Evolutionary conservation across 2,329 filamentous ascomycete species (phyloP), one percentile per base, ranked within the genome.

Genomic region (Epichloe festucae): DNA sequence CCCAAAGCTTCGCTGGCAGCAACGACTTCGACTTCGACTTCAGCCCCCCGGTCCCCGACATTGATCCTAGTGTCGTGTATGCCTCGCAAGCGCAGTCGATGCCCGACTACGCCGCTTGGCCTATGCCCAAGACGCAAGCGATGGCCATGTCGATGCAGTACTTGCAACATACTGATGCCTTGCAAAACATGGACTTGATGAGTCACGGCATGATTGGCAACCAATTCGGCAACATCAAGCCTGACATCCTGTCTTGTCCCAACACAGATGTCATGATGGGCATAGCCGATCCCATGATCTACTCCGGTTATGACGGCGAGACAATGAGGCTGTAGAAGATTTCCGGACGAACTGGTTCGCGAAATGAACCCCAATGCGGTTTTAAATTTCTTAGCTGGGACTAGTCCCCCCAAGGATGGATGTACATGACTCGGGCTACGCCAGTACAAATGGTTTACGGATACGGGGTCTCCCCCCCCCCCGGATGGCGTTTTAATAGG

Each of bases 251-350:
- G 43, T 73, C 73, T 39, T 74, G 73, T 57, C 65, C 72, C 42
- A 75, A 77, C 49, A 69, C 74, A 1, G 75, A 78, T 44, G 73
- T 75, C 7, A 80, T 80, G 76, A 68, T 79, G 61, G 74, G 76
- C 17, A 72, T 78, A 59, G 73, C 71, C 17, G 77, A 81, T 54
- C 76, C 77, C 1, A 79, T 79, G 76, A 78, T 81, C 52, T 80
- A 74, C 58, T 68, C 72, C 3, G 73, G 74, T 44, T 78, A 73
- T 59, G 74, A 76, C 52, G 67, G 65, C 52, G 73, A 75, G 47
- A 55, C 62, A 19, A 64, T 74, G 60, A 62, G 70, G 54, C 60
- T 73, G 45, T 73, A 43, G 41, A 14, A 3, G 8, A 31, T 31
- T 1, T 31, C 11, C 27, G 27, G 27, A 11, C 27, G 27, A 31